Evolutionary conservation across 2,329 filamentous ascomycete genomes (phyloP), one percentile per base, ranked within the genome.

Genomic region (Lachnellula subtilissima): DNA sequence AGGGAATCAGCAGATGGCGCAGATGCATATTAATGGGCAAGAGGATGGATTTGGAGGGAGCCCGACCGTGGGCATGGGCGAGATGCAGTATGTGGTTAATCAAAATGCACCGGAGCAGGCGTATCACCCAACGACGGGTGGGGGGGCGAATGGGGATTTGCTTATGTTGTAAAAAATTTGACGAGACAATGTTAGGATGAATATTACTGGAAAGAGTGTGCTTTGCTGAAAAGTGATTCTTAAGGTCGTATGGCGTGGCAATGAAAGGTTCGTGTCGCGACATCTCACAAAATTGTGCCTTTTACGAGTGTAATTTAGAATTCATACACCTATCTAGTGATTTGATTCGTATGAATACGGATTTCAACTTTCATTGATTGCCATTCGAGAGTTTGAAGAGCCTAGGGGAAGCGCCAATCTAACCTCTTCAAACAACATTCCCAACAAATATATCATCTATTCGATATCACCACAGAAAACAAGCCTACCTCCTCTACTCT

Each of bases 71-170:
- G 78, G 76, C 22, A 78, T 76, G 48, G 74, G 75, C 48, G 76
- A 77, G 60, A 75, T 78, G 57, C 80, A 78, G 51, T 86, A 86
- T 67, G 86, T 95, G 50, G 91, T 95, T 48, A 95, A 87, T 70
- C 90, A 93, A 67, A 89, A 90, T 65, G 85, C 86, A 57, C 86
- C 87, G 45, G 84, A 95, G 72, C 85, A 89, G 60, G 82, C 87
- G 39, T 86, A 91, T 68, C 86, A 89, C 69, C 86, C 86, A 12
- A 80, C 83, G 23, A 80, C 82, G 62, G 85, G 83, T 48, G 78
- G 78, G 23, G 81, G 80, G 9, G 81, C 79, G 61, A 89, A 89
- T 62, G 86, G 86, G 7, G 88, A 92, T 74, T 74, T 92, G 71
- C 74, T 92, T 67, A 76, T 86, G 70, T 74, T 88, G 67, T 88